Conservation (phyloP, 2,329 filamentous ascomycete species). For the Fusarium sp. region DNA sequence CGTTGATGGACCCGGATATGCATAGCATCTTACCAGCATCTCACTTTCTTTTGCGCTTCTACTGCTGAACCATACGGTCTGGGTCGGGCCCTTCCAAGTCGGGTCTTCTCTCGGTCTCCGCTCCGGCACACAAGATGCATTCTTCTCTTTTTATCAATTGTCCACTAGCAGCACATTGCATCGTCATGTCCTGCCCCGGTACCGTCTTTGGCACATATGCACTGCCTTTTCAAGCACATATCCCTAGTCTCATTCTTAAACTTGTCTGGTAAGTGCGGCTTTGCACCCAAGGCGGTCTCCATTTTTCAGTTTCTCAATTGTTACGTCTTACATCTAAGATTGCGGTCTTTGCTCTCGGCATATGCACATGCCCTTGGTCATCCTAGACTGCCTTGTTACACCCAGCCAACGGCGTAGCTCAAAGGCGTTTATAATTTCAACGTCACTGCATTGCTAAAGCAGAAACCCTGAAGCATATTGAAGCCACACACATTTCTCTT, state of each 20-base stretch:
- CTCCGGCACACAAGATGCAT: constrained; percentile 35
- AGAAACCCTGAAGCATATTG: constrained; percentile 35
- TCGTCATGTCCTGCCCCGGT: constrained; percentile 37
- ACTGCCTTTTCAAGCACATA: constrained; percentile 41
- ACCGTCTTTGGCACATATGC: constrained; percentile 41
- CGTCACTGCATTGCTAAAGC: constrained; percentile 43
- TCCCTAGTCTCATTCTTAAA: constrained; percentile 34
- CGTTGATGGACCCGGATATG: constrained; percentile 49
- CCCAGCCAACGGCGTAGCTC: constrained; percentile 42
- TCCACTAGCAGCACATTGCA: constrained; percentile 24
- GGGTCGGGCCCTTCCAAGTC: constrained; percentile 33
- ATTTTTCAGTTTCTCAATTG: constrained; percentile 29
- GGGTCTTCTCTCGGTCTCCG: constrained; percentile 43
- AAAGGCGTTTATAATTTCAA: constrained; percentile 43
- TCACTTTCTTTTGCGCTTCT: constrained; percentile 33
- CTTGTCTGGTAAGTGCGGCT: constrained; percentile 23
- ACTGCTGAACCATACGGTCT: constrained; percentile 34
- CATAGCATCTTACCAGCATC: constrained; percentile 49
- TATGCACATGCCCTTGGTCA: constrained; percentile 47
- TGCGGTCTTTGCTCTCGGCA: constrained; percentile 44
- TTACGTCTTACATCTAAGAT: constrained; percentile 39
- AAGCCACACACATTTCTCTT: constrained; percentile 44
- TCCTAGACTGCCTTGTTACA: constrained; percentile 40
- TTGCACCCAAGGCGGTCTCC: constrained; percentile 20
- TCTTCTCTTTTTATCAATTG: constrained; percentile 27